A percentile compares a stretch with the other conserved stretches of the same genome.
Conservation (phyloP, 2,329 filamentous ascomycete species). For the Exophiala aquamarina region DNA sequence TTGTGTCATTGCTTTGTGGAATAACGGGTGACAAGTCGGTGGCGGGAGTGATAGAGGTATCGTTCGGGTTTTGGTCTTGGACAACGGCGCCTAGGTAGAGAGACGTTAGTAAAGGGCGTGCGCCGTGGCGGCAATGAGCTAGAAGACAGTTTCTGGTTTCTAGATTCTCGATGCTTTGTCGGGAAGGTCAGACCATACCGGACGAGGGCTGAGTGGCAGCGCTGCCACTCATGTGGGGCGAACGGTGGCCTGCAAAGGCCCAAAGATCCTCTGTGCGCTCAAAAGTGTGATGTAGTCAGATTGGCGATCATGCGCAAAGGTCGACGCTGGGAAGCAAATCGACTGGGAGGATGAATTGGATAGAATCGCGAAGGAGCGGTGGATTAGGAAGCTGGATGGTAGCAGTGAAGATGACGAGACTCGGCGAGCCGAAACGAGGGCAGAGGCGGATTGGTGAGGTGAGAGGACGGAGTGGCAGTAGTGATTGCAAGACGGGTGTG, state of each 20-base stretch:
- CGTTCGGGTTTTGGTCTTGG: slow-evolving; percentile 10
- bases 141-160: slow-evolving; percentile 4
- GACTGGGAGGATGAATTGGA: not conserved
- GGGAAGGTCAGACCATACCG: slow-evolving; percentile 21
- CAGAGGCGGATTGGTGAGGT: too few species aligned
- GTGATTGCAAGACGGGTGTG: too few species aligned
- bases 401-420: too few species aligned
- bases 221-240: slow-evolving; percentile 32
- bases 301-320: slow-evolving; percentile 14
- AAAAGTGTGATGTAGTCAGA: slow-evolving; percentile 7
- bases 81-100: slow-evolving; percentile 15
- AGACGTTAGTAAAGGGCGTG: slow-evolving; percentile 19
- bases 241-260: slow-evolving; percentile 24
- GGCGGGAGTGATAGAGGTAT: slow-evolving; percentile 10
- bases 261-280: slow-evolving; percentile 16
- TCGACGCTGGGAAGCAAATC: not conserved
- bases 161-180: not conserved
- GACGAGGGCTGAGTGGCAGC: slow-evolving; percentile 27
- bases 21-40: slow-evolving; percentile 6
- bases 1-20: slow-evolving; percentile 16
- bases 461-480: too few species aligned
- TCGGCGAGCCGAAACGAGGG: too few species aligned
- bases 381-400: not conserved
- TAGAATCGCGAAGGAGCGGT: not conserved
- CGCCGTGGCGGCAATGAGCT: slow-evolving; percentile 12